These are phyloP conservation scores for Mucor irregularis DNA, from an alignment of 371 early-diverging fungal genomes.

Conservation along the genomic window DNA sequence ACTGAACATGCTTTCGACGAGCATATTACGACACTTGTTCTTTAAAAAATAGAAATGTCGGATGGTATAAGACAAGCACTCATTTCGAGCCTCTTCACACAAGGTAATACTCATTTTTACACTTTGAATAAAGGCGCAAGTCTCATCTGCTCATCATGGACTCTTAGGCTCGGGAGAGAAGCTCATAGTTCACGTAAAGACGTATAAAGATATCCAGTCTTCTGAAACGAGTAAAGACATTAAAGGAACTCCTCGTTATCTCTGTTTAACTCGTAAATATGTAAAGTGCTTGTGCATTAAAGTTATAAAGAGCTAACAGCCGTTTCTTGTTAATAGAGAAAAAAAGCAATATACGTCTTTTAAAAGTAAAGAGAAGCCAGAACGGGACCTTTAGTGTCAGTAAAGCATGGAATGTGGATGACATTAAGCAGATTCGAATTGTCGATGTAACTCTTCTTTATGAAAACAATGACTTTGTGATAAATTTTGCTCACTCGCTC, in stretches of 20 bases:
- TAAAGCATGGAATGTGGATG: conserved; percentile 61
- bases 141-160: background rate
- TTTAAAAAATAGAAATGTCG: conserved; percentile 16
- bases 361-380: conserved; percentile 59
- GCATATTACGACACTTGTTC: no score
- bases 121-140: background rate
- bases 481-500: no score
- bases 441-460: conserved; percentile 56
- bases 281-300: background rate
- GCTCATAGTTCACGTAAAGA: conserved; percentile 46
- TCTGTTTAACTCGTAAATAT: conserved; percentile 48
- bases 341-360: conserved; percentile 51
- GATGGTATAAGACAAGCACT: conserved; percentile 46
- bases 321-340: conserved; percentile 26
- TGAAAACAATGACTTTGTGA: no score
- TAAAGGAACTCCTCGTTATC: conserved; percentile 50
- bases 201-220: conserved; percentile 52
- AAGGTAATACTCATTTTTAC: conserved; percentile 22
- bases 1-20: no score
- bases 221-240: conserved; percentile 31
- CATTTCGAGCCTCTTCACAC: conserved; percentile 41
- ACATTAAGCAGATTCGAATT: conserved; percentile 54
- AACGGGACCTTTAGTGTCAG: conserved; percentile 57
- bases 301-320: background rate
- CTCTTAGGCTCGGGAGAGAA: conserved; percentile 32